A percentile compares a stretch with the other conserved stretches of the same genome.
Conservation (phyloP, 2,329 filamentous ascomycete species). For the Arthrobotrys sinensis region DNA sequence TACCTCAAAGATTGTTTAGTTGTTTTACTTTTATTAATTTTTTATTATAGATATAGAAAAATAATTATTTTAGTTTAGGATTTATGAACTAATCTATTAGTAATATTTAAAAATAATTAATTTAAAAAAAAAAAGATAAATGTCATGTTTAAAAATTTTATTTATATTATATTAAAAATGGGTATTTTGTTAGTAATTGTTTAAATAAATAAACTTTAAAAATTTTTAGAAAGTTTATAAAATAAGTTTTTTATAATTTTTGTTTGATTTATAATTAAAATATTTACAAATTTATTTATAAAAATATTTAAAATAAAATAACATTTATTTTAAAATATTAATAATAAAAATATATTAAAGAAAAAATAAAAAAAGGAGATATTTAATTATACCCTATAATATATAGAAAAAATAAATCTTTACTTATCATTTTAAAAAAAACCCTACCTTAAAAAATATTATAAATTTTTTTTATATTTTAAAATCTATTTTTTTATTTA, state of each 20-base stretch:
- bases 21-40: neutral
- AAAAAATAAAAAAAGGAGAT: no score
- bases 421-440: conserved; percentile 3
- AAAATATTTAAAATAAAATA: no score
- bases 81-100: neutral
- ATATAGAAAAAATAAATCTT: neutral
- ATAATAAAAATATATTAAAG: no score
- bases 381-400: no score
- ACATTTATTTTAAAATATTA: no score
- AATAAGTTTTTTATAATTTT: no score
- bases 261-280: no score
- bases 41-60: neutral
- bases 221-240: no score
- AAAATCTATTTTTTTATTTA: conserved; percentile 17
- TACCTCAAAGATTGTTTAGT: neutral
- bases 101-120: no score
- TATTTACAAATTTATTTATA: no score
- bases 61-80: neutral
- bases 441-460: neutral
- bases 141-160: no score
- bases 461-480: conserved; percentile 11
- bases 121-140: no score
- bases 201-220: neutral
- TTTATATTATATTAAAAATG: conserved; percentile 4
- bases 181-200: neutral